phyloP scores from a whole-genome alignment of 768 basidiomycete species.

The Serendipita sp. region DNA sequence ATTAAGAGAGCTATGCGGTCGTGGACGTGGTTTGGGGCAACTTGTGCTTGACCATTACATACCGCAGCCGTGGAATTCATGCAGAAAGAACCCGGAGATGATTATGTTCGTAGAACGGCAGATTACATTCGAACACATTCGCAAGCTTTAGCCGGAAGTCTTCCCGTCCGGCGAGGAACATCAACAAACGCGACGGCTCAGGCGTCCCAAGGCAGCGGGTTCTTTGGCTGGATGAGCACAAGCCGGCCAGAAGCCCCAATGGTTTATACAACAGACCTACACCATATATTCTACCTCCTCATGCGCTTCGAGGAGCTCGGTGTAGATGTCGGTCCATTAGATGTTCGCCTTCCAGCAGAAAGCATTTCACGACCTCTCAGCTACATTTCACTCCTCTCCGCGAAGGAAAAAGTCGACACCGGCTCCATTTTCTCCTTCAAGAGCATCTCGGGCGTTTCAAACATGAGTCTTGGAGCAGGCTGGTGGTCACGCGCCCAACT shows the following conservation, averaged over 20 bases:
- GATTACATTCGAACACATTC: conserved; percentile 61
- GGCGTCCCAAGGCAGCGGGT: conserved; percentile 16
- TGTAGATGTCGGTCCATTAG: conserved; percentile 63
- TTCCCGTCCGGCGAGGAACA: conserved; percentile 35
- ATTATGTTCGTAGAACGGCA: conserved; percentile 54
- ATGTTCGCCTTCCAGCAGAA: conserved; percentile 56
- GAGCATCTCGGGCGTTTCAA: conserved; percentile 60
- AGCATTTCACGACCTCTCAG: conserved; percentile 49
- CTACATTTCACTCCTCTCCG: conserved; percentile 44
- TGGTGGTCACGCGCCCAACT: conserved; percentile 58
- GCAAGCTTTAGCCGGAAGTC: conserved; percentile 51
- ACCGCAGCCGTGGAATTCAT: conserved; percentile 23
- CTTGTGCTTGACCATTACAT: conserved; percentile 12
- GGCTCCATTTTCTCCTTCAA: conserved; percentile 59
- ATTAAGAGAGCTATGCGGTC: too few species aligned
- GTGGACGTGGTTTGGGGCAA: neutral
- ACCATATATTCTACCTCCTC: conserved; percentile 77
- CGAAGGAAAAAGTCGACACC: conserved; percentile 51
- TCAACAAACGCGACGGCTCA: conserved; percentile 23
- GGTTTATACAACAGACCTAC: conserved; percentile 54
- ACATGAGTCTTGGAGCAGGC: conserved; percentile 50
- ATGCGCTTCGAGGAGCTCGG: conserved; percentile 73
- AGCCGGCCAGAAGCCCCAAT: conserved; percentile 30
- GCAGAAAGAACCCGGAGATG: conserved; percentile 53
- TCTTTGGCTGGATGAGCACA: conserved; percentile 37